Conservation (phyloP, 1,284 basidiomycete species). For the Amylostereum areolatum region DNA sequence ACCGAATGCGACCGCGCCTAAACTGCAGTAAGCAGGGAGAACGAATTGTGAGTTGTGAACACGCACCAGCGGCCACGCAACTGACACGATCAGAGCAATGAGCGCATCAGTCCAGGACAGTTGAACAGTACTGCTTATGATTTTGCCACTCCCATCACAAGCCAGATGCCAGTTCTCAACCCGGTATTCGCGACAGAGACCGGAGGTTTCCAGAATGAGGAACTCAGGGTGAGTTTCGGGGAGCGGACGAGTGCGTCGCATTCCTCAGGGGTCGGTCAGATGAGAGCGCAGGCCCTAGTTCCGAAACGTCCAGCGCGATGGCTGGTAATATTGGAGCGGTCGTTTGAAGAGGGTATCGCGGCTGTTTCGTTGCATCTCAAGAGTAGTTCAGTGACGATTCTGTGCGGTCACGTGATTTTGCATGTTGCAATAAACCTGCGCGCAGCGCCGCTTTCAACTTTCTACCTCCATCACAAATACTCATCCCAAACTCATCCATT, state of each 20-base stretch:
- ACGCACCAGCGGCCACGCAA: slow-evolving; percentile 35
- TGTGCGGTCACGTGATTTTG: no score
- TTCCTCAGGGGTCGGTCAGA: slow-evolving; percentile 20
- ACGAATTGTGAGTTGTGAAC: neutral
- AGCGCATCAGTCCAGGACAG: slow-evolving; percentile 33
- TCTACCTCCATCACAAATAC: no score
- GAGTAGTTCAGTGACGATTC: no score
- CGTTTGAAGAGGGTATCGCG: no score
- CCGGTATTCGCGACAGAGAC: slow-evolving; percentile 44
- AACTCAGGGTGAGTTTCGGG: slow-evolving; percentile 48
- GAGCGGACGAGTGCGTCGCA: slow-evolving; percentile 42
- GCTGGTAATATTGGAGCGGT: no score
- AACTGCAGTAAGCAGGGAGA: neutral
- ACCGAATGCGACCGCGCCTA: slow-evolving; percentile 4
- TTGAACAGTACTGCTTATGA: slow-evolving; percentile 22
- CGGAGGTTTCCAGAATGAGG: slow-evolving; percentile 35
- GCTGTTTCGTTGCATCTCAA: no score
- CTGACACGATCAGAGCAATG: slow-evolving; percentile 24
- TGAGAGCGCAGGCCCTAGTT: no score
- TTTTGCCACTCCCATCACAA: slow-evolving; percentile 31
- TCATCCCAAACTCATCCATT: no score
- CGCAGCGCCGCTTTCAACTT: no score
- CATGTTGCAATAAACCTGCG: no score
- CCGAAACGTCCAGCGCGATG: no score
- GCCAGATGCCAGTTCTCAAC: slow-evolving; percentile 42